These are phyloP conservation scores for Arthroderma sp. DNA, from an alignment of 2,329 filamentous ascomycete species.

Conservation along the genomic window DNA sequence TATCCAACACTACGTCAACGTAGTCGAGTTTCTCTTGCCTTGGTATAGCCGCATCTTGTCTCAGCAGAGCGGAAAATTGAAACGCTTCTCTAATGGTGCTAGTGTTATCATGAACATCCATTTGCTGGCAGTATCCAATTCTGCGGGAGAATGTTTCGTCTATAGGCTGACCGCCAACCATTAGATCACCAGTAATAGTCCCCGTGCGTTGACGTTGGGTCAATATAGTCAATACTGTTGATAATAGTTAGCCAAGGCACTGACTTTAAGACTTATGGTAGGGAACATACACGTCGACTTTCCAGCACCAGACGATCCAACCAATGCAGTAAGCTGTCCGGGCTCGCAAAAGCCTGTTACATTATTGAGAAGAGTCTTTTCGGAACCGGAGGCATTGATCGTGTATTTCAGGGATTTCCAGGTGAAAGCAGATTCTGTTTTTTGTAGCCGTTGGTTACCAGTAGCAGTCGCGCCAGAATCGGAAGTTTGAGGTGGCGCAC, in stretches of 20 bases:
- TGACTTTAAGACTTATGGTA: not conserved
- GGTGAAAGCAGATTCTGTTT: conserved; percentile 50
- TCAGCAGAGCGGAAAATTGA: conserved; percentile 50
- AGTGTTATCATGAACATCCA: conserved; percentile 54
- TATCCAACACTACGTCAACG: conserved; percentile 52
- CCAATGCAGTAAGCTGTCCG: conserved; percentile 75
- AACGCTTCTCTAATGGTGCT: conserved; percentile 54
- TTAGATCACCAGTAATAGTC: conserved; percentile 46
- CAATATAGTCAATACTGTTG: conserved; percentile 64
- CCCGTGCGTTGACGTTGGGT: conserved; percentile 55
- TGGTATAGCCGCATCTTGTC: conserved; percentile 47
- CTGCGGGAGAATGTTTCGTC: conserved; percentile 48
- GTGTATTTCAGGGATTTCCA: conserved; percentile 55
- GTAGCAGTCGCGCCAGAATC: conserved; percentile 14
- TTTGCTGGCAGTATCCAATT: conserved; percentile 50
- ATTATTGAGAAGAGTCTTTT: conserved; percentile 47
- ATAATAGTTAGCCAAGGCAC: not conserved
- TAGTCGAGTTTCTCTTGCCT: conserved; percentile 52
- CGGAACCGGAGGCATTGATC: conserved; percentile 47
- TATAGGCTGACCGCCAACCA: conserved; percentile 48
- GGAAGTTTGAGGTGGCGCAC: not conserved
- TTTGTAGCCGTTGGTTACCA: conserved; percentile 26
- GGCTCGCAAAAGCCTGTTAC: conserved; percentile 69
- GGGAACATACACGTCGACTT: conserved; percentile 60
- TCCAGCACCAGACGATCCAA: conserved; percentile 80